phyloP scores from a whole-genome alignment of 2,329 filamentous ascomycete species.

The Coniochaeta sp. region DNA sequence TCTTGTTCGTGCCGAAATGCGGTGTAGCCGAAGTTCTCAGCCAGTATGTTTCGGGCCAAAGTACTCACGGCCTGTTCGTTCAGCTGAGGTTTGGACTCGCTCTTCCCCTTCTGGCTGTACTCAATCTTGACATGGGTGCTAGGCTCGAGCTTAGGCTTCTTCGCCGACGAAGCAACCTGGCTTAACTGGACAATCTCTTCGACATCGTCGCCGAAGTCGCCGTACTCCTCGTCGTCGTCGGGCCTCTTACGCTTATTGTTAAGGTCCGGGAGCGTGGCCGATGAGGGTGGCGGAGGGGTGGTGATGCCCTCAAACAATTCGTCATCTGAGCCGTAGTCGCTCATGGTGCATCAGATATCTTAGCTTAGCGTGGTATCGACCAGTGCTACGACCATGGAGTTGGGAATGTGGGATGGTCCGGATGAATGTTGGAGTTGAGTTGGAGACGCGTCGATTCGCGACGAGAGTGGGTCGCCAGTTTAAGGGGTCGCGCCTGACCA shows the following conservation, averaged over 20 bases:
- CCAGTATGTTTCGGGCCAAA: conserved; percentile 22
- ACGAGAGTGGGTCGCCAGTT: too few relatives aligned
- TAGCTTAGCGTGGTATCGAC: too few relatives aligned
- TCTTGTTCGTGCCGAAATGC: conserved; percentile 38
- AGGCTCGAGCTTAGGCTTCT: conserved; percentile 5
- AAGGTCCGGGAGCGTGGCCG: background rate
- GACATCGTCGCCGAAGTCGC: conserved; percentile 5
- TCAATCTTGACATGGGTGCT: background rate
- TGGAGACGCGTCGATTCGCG: too few relatives aligned
- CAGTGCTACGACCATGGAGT: background rate
- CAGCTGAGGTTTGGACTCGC: background rate
- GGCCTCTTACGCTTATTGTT: background rate
- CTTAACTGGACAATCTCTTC: conserved; percentile 5
- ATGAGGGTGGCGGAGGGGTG: conserved; percentile 10
- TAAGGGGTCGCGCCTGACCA: too few relatives aligned
- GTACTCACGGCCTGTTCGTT: background rate
- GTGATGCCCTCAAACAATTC: conserved; percentile 20
- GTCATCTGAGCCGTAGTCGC: conserved; percentile 22
- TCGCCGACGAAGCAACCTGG: background rate
- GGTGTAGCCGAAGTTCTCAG: conserved; percentile 29
- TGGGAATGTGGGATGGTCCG: background rate
- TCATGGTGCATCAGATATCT: conserved; percentile 9
- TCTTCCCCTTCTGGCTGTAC: background rate
- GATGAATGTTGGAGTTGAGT: too few relatives aligned
- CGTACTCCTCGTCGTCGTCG: conserved; percentile 3